Base-by-base conservation (phyloP, 345 rosid genomes). In the Eucalyptus caleyi region DNA sequence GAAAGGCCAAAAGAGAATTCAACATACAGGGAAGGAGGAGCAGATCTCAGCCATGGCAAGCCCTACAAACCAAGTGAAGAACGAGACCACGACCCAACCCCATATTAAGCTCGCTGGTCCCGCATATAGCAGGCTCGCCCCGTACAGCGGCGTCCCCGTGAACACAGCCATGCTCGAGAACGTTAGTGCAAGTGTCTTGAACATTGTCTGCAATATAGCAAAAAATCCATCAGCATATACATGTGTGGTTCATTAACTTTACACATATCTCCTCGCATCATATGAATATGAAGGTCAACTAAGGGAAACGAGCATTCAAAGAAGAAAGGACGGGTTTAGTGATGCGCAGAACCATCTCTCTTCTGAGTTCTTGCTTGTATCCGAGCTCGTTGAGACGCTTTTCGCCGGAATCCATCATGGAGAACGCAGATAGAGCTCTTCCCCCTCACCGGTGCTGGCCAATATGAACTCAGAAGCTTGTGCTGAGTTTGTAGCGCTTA, bases 1-100 rank as follows among this genome's bases (percentile, higher is more conserved):
- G 83, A 6, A 10, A 51, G 87, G 27, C 14, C 62, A 51, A 86
- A 54, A 50, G 62, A 47, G 24, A 34, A 37, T 11, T 37, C 9
- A 19, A 91, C 93, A 60, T 83, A 94, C 96, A 4, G 96, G 96
- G 83, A 94, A 95, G 87, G 96, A 95, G 88, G 96, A 95, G 86
- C 96, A 95, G 91, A 95, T 94, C 92, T 95, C 96, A 60, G 96
- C 93, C 96, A 95, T 94, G 18, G 96, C 93, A 42, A 94, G 86
- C 56, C 95, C 95, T 49, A 94, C 95, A 90, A 94, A 94, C 92
- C 94, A 93, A 62, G 96, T 94, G 94, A 95, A 94, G 93, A 93
- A 93, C 8, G 96, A 87, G 9, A 94, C 96, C 37, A 95, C 94
- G 26, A 94, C 91, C 96, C 96, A 95, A 53, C 96, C 95, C 95